Evolutionary conservation across 2,329 filamentous ascomycete genomes (phyloP).

Genomic region (Teratosphaeria zuluensis): DNA sequence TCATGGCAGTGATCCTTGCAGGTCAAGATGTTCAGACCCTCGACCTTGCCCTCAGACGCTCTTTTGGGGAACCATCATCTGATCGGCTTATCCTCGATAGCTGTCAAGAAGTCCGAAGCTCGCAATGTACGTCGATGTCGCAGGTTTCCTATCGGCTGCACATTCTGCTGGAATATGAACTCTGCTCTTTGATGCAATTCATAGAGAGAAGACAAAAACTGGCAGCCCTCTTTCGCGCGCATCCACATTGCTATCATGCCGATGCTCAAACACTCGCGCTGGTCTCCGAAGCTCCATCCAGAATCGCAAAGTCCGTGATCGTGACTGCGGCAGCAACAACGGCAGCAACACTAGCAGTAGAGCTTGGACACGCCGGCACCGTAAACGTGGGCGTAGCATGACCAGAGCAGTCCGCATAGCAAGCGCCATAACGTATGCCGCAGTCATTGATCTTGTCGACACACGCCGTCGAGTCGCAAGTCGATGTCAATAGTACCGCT

Average conservation of each 20-base stretch:
- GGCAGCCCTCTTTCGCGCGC: too few species aligned
- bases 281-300: not conserved
- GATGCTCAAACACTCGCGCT: not conserved
- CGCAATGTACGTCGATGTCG: too few species aligned
- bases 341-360: not conserved
- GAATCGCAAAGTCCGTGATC: not conserved
- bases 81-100: too few species aligned
- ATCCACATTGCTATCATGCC: not conserved
- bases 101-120: too few species aligned
- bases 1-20: too few species aligned
- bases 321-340: not conserved
- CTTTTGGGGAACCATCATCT: too few species aligned
- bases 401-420: conserved; percentile 13
- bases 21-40: too few species aligned
- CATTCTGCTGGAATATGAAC: too few species aligned
- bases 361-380: conserved; percentile 8
- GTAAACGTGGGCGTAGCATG: conserved; percentile 13
- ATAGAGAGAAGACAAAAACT: too few species aligned
- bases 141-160: too few species aligned
- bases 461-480: conserved; percentile 12
- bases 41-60: too few species aligned
- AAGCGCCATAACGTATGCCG: conserved; percentile 4
- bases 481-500: not conserved
- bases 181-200: too few species aligned
- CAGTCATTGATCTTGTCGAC: conserved; percentile 19